Conservation (phyloP, 768 basidiomycete genomes). For the Amanita fuliginea region DNA sequence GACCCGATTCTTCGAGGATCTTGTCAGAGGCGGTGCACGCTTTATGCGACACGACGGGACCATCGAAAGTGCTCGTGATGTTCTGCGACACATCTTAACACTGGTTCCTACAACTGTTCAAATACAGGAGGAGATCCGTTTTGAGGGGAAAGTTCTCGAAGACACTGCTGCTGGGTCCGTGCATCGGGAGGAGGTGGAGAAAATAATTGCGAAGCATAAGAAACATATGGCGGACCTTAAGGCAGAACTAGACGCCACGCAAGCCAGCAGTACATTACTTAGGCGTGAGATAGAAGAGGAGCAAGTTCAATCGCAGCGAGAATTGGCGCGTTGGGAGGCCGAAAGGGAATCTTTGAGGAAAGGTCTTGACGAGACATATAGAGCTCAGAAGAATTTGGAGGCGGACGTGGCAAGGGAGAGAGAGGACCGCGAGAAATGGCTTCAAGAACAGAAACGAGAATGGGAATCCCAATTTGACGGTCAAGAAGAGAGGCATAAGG, state of each 20-base stretch:
- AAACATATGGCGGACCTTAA: conserved; percentile 22
- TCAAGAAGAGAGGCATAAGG: not conserved
- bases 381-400: not conserved
- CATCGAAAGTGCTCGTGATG: conserved; percentile 16
- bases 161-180: conserved; percentile 27
- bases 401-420: not conserved
- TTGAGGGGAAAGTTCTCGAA: conserved; percentile 16
- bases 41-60: conserved; percentile 24
- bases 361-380: not conserved
- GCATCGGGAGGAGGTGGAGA: conserved; percentile 23
- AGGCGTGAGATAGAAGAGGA: not conserved
- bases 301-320: not conserved
- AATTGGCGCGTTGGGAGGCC: not conserved
- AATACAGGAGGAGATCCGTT: conserved; percentile 11
- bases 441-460: not conserved
- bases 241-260: not conserved
- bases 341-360: not conserved
- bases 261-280: not conserved
- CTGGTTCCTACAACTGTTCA: conserved; percentile 6
- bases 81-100: conserved; percentile 20
- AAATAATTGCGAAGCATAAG: conserved; percentile 19
- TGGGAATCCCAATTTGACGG: not conserved
- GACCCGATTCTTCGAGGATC: conserved; percentile 28
- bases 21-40: conserved; percentile 26
- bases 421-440: not conserved